phyloP scores from a whole-genome alignment of 768 basidiomycete genomes.

The Suillus weaverae region DNA sequence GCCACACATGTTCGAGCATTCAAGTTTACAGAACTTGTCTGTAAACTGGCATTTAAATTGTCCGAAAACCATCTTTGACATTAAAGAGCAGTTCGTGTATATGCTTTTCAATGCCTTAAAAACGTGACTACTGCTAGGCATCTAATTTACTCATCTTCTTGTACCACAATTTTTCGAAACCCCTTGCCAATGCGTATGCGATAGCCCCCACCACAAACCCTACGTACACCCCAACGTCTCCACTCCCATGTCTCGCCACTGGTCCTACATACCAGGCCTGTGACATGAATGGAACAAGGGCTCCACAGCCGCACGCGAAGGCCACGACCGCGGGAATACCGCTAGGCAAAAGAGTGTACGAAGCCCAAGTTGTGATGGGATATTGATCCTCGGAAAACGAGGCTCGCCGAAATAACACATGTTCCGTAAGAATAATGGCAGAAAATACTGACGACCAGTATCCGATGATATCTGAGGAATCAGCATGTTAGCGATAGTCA shows the following conservation, averaged over 20 bases:
- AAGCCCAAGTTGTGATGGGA: constrained; percentile 38
- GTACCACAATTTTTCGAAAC: constrained; percentile 27
- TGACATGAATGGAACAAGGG: constrained; percentile 49
- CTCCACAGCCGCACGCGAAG: constrained; percentile 39
- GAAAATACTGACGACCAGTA: constrained; percentile 43
- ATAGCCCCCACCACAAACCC: constrained; percentile 36
- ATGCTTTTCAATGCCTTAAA: background rate
- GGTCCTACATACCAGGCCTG: constrained; percentile 55
- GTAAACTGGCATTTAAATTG: background rate
- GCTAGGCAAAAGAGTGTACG: constrained; percentile 37
- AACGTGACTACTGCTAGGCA: background rate
- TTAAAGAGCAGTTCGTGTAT: background rate
- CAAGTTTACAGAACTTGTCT: too few species aligned
- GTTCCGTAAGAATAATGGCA: constrained; percentile 43
- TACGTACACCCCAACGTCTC: constrained; percentile 49
- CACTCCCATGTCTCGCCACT: constrained; percentile 43
- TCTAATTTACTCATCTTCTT: background rate
- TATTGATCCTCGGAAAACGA: constrained; percentile 35
- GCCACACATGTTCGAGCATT: too few species aligned
- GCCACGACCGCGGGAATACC: constrained; percentile 42
- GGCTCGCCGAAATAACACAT: constrained; percentile 40
- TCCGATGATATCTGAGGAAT: constrained; percentile 39
- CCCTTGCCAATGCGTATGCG: constrained; percentile 31
- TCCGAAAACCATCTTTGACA: background rate
- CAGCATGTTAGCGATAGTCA: background rate